These are phyloP conservation scores for Komagataella mondaviorum DNA, from an alignment of 805 yeast genomes.

Conservation along the genomic window DNA sequence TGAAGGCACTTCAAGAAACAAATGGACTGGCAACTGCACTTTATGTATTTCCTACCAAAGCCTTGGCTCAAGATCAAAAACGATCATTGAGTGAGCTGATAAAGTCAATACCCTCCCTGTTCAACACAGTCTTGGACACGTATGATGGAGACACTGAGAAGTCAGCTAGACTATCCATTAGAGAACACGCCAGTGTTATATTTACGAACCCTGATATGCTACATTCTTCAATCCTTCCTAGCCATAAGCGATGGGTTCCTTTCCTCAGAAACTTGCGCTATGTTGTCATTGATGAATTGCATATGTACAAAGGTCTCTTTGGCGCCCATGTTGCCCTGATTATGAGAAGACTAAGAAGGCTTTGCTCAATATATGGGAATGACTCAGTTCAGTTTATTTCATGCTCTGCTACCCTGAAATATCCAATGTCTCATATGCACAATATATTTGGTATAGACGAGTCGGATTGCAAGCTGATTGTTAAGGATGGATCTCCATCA, in stretches of 20 bases:
- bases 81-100: constrained; percentile 56
- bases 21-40: constrained; percentile 48
- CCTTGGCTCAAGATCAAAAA: constrained; percentile 93
- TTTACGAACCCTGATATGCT: constrained; percentile 94
- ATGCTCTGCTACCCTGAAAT: constrained; percentile 85
- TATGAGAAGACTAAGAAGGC: constrained; percentile 63
- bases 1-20: constrained; percentile 28
- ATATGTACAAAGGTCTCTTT: constrained; percentile 79
- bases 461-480: constrained; percentile 39
- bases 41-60: constrained; percentile 93
- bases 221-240: constrained; percentile 75
- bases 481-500: constrained; percentile 80
- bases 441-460: constrained; percentile 53
- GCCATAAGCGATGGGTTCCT: constrained; percentile 58
- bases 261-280: constrained; percentile 52
- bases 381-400: constrained; percentile 54
- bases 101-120: constrained; percentile 29
- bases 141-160: constrained; percentile 89
- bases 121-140: constrained; percentile 49
- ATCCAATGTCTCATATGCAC: constrained; percentile 62
- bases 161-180: constrained; percentile 34
- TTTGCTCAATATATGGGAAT: constrained; percentile 43
- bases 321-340: constrained; percentile 87
- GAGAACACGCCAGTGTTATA: constrained; percentile 59
- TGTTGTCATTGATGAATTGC: constrained; percentile 78